A percentile compares a stretch with the other conserved stretches of the same genome.
Evolutionary conservation across 768 basidiomycete genomes (phyloP).

Genomic region (Exidia glandulosa): DNA sequence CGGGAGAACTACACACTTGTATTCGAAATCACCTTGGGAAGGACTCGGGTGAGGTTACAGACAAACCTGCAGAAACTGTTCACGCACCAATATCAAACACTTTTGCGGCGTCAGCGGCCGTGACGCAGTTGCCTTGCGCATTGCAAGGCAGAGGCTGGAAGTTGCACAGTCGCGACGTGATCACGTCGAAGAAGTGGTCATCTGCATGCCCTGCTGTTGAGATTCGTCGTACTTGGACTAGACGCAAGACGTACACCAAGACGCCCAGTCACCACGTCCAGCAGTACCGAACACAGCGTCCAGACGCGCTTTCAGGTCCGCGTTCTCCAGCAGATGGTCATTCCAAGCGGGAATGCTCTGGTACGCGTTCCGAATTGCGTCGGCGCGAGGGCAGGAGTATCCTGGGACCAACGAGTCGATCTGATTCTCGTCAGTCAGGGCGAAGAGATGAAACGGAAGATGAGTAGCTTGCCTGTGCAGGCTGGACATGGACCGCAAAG

Average conservation of each 20-base stretch:
- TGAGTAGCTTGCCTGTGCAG: slow-evolving; percentile 23
- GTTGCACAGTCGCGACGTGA: slow-evolving; percentile 36
- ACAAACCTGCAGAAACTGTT: slow-evolving; percentile 17
- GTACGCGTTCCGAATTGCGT: slow-evolving; percentile 27
- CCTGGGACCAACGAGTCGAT: slow-evolving; percentile 38
- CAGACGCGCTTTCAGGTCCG: slow-evolving; percentile 26
- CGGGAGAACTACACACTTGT: not conserved
- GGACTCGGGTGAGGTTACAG: not conserved
- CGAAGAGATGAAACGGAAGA: not conserved
- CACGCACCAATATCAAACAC: slow-evolving; percentile 29
- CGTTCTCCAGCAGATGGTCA: slow-evolving; percentile 29
- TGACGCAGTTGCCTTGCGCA: slow-evolving; percentile 26
- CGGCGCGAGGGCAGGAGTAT: slow-evolving; percentile 33
- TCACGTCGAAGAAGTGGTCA: slow-evolving; percentile 44
- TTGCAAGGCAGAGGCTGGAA: slow-evolving; percentile 37
- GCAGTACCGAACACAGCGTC: slow-evolving; percentile 30
- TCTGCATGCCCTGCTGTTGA: slow-evolving; percentile 14
- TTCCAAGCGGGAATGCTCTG: slow-evolving; percentile 37
- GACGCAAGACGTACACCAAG: slow-evolving; percentile 29
- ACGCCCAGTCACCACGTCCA: slow-evolving; percentile 29
- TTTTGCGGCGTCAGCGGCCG: slow-evolving; percentile 24
- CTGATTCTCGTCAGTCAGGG: slow-evolving; percentile 12
- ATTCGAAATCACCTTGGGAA: not conserved
- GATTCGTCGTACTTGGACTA: not conserved
- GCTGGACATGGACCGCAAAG: slow-evolving; percentile 33